These are phyloP conservation scores for Chrysoporthe deuterocubensis DNA, from an alignment of 2,329 filamentous ascomycete species.

Conservation along the genomic window DNA sequence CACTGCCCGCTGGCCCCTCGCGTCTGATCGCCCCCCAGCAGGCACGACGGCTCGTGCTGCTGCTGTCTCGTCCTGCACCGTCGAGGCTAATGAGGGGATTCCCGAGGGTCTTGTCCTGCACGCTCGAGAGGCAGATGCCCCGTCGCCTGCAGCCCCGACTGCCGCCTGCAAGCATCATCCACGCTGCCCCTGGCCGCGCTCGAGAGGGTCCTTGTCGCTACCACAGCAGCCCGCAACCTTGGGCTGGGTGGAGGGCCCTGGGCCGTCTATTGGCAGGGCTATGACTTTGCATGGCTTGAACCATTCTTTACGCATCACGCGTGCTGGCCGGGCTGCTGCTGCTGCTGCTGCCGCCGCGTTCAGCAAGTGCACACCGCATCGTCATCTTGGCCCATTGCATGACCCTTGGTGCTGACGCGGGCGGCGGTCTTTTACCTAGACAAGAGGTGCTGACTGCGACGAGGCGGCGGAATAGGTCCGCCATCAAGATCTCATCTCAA, in stretches of 20 bases:
- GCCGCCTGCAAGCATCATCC: too few relatives aligned
- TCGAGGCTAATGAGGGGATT: too few relatives aligned
- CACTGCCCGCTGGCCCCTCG: too few relatives aligned
- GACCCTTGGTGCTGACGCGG: background rate
- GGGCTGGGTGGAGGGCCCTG: background rate
- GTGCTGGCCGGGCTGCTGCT: too few relatives aligned
- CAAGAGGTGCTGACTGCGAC: background rate
- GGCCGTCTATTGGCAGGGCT: background rate
- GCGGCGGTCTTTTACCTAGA: background rate
- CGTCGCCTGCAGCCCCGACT: too few relatives aligned
- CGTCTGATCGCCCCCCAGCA: too few relatives aligned
- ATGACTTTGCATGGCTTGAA: background rate
- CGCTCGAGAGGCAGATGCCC: background rate
- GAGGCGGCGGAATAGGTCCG: background rate
- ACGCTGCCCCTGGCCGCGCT: too few relatives aligned
- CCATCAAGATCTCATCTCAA: background rate
- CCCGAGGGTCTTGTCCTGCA: too few relatives aligned
- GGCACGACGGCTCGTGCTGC: too few relatives aligned
- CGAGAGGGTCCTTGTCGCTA: background rate
- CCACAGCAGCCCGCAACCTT: background rate
- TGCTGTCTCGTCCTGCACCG: too few relatives aligned
- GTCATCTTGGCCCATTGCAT: background rate
- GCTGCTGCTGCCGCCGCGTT: too few relatives aligned
- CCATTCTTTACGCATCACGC: background rate
- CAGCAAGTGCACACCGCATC: background rate